Base-by-base conservation (phyloP, 1,284 basidiomycete genomes). In the Heterobasidion annosum region DNA sequence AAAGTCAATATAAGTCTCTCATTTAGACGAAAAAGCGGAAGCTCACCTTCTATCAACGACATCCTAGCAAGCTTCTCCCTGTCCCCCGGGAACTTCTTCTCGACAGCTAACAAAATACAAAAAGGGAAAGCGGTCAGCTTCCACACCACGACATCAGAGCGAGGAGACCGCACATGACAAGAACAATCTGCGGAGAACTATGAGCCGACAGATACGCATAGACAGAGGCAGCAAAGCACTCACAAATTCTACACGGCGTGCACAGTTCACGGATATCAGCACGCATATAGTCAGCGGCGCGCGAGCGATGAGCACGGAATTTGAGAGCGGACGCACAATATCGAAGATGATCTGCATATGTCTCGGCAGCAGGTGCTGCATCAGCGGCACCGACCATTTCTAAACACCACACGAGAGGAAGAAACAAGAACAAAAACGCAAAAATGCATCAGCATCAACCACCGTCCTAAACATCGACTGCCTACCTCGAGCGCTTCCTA, bases 291-390 rank as follows among this genome's bases (percentile, higher is more conserved):
- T 4, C 25, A 25, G 25, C 1, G 25, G 4, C 25, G 25, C 25
- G 25, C 25, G 34, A 34, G 34, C 13, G 15, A 37, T 35, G 12
- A 42, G 43, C 8, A 33, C 8, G 43, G 37, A 48, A 2, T 25
- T 25, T 3, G 25, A 25, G 2, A 37, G 40, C 12, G 44, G 51
- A 76, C 79, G 73, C 59, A 88, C 86, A 62, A 94, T 88, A 68
- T 91, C 90, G 68, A 84, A 96, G 64, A 95, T 93, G 65, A 95
- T 91, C 67, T 94, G 91, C 81, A 91, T 74, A 64, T 91, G 88
- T 58, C 87, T 79, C 3, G 93, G 94, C 10, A 97, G 74, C 45
- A 97, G 76, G 65, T 87, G 80, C 65, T 90, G 79, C 65, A 97
- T 70, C 57, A 97, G 71, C 9, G 88, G 81, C 32, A 96, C 85